Percentiles rank a stretch among this genome's conserved stretches.
Conservation (phyloP, 441 rosid genomes). For the Mallotus repandus region DNA sequence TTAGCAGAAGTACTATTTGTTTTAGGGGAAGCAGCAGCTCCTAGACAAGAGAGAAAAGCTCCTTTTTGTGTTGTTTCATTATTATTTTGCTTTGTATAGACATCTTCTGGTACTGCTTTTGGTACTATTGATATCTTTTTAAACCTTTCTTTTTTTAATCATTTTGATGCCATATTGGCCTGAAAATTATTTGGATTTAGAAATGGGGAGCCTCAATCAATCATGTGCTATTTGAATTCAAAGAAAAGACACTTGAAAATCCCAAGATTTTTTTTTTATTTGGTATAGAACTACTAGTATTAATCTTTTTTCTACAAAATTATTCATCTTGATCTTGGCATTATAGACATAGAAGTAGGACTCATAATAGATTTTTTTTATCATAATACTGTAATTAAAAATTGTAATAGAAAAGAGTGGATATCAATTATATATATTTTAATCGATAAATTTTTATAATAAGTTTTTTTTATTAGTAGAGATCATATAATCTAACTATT, state of each 20-base stretch:
- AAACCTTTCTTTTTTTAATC: not conserved
- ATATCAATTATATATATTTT: too few relatives aligned
- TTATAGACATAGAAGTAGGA: too few relatives aligned
- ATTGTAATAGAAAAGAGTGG: too few relatives aligned
- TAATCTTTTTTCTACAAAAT: too few relatives aligned
- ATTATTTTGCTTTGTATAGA: constrained; percentile 7
- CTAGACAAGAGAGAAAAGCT: constrained; percentile 12
- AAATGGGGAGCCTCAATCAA: not conserved
- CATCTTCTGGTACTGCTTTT: not conserved
- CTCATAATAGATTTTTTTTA: too few relatives aligned
- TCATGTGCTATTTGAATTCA: not conserved
- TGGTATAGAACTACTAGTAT: not conserved
- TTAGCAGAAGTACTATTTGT: not conserved
- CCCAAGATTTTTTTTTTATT: not conserved
- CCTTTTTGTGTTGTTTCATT: constrained; percentile 25
- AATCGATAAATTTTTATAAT: too few relatives aligned
- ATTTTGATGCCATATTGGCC: not conserved
- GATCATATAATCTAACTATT: too few relatives aligned
- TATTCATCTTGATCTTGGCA: too few relatives aligned
- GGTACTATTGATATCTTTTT: not conserved
- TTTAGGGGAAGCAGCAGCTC: constrained; percentile 6
- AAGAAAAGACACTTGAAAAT: not conserved
- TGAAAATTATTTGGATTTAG: constrained; percentile 1
- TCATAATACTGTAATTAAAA: too few relatives aligned
- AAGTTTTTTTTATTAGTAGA: too few relatives aligned